Evolutionary conservation across 192 early-diverging fungal species (phyloP).

Genomic region (Coemansia sp.): DNA sequence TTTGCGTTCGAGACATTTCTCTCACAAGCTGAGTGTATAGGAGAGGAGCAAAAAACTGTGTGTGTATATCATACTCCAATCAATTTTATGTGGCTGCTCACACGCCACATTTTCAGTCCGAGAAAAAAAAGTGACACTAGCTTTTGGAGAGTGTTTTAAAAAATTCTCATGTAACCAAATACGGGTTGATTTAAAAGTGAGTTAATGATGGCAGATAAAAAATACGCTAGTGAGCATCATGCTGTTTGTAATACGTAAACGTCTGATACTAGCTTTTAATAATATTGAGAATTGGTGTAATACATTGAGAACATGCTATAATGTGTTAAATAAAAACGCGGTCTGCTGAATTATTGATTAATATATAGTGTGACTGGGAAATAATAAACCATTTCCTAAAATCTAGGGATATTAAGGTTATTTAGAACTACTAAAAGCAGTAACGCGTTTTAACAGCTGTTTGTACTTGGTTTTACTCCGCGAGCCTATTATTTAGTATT

Average conservation of each 20-base stretch:
- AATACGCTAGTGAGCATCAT: too few species aligned
- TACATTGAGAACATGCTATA: background rate
- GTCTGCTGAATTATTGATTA: background rate
- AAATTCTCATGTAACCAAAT: background rate
- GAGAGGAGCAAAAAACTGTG: background rate
- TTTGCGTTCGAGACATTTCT: background rate
- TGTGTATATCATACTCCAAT: background rate
- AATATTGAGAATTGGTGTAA: background rate
- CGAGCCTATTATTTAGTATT: too few species aligned
- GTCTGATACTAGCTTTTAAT: too few species aligned
- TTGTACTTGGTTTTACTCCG: too few species aligned
- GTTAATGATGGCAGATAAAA: too few species aligned
- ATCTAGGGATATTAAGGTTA: too few species aligned
- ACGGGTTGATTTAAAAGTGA: background rate
- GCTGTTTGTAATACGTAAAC: too few species aligned
- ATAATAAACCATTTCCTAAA: too few species aligned
- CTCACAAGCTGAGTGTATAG: background rate
- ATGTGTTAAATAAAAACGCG: background rate
- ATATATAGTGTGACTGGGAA: too few species aligned
- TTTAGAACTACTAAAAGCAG: too few species aligned
- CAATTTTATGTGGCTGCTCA: conserved; percentile 8
- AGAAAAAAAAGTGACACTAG: background rate
- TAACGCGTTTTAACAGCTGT: too few species aligned
- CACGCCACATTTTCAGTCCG: conserved; percentile 6
- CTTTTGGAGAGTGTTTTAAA: background rate